A percentile compares a stretch with the other conserved stretches of the same genome.
Evolutionary conservation across 1,139 yeast genomes (phyloP).

Genomic region (Candida sanyaensis): DNA sequence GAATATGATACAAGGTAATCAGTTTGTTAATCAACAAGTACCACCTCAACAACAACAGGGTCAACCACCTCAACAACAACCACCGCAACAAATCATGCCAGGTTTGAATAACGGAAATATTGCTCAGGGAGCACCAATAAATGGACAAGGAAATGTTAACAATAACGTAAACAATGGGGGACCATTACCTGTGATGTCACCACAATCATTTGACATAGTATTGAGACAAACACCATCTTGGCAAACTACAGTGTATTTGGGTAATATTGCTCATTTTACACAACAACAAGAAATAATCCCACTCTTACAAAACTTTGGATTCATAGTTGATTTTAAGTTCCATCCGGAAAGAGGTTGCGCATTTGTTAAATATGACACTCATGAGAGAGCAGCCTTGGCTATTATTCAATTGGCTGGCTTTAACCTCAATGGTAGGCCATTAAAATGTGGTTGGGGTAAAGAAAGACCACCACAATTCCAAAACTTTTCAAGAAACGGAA

Average conservation of each 20-base stretch:
- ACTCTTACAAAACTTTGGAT: slow-evolving; percentile 79
- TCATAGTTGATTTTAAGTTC: slow-evolving; percentile 76
- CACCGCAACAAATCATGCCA: slow-evolving; percentile 4
- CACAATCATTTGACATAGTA: slow-evolving; percentile 67
- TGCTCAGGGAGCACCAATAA: slow-evolving; percentile 4
- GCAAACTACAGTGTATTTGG: slow-evolving; percentile 89
- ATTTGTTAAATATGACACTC: slow-evolving; percentile 82
- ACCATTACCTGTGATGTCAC: slow-evolving; percentile 37
- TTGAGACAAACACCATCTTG: slow-evolving; percentile 76
- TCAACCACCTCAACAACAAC: slow-evolving; percentile 5
- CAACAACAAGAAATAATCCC: slow-evolving; percentile 75
- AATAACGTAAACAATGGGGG: slow-evolving; percentile 6
- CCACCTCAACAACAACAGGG: slow-evolving; percentile 3
- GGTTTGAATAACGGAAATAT: slow-evolving; percentile 6
- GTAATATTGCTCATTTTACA: slow-evolving; percentile 79
- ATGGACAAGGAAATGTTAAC: slow-evolving; percentile 9
- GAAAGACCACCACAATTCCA: slow-evolving; percentile 51
- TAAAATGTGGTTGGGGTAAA: slow-evolving; percentile 90
- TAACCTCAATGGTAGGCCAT: slow-evolving; percentile 72
- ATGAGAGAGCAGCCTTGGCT: slow-evolving; percentile 87
- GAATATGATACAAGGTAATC: slow-evolving; percentile 7
- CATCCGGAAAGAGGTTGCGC: slow-evolving; percentile 85
- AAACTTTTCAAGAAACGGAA: slow-evolving; percentile 30
- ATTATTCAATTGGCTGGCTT: slow-evolving; percentile 81
- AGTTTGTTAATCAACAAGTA: slow-evolving; percentile 2